Base-by-base conservation (phyloP, 2,329 filamentous ascomycete species). In the Pseudogymnoascus sp. region DNA sequence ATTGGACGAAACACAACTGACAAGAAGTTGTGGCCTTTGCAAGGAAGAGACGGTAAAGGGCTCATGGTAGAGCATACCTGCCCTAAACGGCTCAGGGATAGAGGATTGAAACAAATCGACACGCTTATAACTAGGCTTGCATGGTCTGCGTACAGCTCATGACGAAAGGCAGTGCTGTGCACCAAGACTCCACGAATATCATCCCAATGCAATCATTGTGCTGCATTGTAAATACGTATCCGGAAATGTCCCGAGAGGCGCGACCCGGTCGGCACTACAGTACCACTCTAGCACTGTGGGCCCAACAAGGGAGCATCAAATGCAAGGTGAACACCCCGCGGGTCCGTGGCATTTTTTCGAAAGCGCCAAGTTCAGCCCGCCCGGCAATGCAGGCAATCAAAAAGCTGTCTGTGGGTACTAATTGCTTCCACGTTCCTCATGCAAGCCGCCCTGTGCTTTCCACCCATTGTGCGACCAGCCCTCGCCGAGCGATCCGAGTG, bases 321-420 rank as follows among this genome's bases (percentile, higher is more conserved):
- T 33, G 26, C 50, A 56, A 56, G 24, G n/a, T 33, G 50, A 56
- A 33, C 26, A 11, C 50, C 50, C 50, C 28, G 16, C 16, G 50
- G 50, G 50, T 33, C 50, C 50, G 50, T 56, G 50, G 50, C n/a
- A 56, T 56, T 19, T 19, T 1, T n/a, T 56, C 28, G 14, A 26
- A 56, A 19, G 50, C 50, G 50, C 50, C 50, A 56, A 56, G 50
- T 33, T 14, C 28, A 56, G 50, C 50, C 50, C 26, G 6, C 50
- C 41, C 50, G 50, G 50, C 50, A 56, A 56, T 56, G 50, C 50
- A 56, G 50, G 50, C 50, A 56, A 56, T 56, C 26, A 56, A 56
- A 46, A 33, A 19, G 50, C 50, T 56, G 50, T 56, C 50, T 56
- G 50, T 33, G 50, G 50, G 50, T 33, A 56, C 22, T 19, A 56